Conservation (phyloP, 371 early-diverging fungal species). For the Mortierella sp. region DNA sequence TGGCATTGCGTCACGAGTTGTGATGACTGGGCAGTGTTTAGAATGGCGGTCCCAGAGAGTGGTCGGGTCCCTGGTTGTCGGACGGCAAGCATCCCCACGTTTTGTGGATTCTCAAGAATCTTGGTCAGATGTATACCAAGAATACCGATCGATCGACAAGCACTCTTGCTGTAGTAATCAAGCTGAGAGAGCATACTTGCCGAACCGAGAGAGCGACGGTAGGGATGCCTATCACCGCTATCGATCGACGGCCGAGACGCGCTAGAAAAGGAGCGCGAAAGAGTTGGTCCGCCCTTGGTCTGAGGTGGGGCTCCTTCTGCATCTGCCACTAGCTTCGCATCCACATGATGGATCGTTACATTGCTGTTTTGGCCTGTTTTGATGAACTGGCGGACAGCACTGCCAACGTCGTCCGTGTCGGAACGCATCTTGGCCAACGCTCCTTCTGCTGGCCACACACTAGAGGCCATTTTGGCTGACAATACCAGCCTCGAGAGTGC, state of each 20-base stretch:
- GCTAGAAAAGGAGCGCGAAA: conserved; percentile 7
- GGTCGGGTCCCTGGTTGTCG: not conserved
- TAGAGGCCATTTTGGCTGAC: conserved; percentile 81
- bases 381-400: conserved; percentile 79
- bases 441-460: conserved; percentile 85
- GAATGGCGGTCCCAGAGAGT: conserved; percentile 6
- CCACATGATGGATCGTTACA: conserved; percentile 65
- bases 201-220: conserved; percentile 12
- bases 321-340: conserved; percentile 55
- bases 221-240: not conserved
- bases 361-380: conserved; percentile 74
- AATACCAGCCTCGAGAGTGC: conserved; percentile 83
- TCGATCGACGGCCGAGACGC: conserved; percentile 8
- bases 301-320: conserved; percentile 13
- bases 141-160: conserved; percentile 11
- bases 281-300: conserved; percentile 14
- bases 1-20: conserved; percentile 38
- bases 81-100: not conserved
- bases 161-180: conserved; percentile 44
- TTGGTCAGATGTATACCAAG: conserved; percentile 23
- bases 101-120: conserved; percentile 32
- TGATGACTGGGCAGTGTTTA: conserved; percentile 43
- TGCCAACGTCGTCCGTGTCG: conserved; percentile 72
- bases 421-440: conserved; percentile 70
- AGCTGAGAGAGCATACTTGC: conserved; percentile 22